A percentile compares a stretch with the other conserved stretches of the same genome.
phyloP scores from a whole-genome alignment of 2,329 filamentous ascomycete species.

The Aspergillus bombycis region DNA sequence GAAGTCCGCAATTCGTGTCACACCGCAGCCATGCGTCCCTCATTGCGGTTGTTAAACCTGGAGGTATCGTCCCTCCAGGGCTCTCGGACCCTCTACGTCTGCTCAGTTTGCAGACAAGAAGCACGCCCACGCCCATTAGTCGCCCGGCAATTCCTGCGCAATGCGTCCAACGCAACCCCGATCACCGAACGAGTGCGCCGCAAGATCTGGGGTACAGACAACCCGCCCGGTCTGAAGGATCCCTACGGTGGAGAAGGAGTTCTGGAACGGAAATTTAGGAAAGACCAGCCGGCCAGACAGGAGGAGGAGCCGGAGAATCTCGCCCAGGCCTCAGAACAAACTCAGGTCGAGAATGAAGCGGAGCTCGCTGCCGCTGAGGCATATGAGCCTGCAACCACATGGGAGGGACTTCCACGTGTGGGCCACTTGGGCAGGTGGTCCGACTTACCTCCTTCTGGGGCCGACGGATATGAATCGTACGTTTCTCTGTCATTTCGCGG shows the following conservation, averaged over 20 bases:
- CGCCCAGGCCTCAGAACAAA: conserved; percentile 16
- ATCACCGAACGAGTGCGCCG: conserved; percentile 51
- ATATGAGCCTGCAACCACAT: conserved; percentile 53
- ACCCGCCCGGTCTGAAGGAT: conserved; percentile 52
- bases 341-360: conserved; percentile 12
- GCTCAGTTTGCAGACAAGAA: conserved; percentile 45
- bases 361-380: conserved; percentile 8
- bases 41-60: conserved; percentile 41
- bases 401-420: conserved; percentile 58
- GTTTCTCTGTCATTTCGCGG: conserved; percentile 21
- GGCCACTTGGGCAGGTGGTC: conserved; percentile 53
- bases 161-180: conserved; percentile 39
- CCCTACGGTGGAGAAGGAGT: conserved; percentile 49
- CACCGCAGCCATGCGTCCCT: conserved; percentile 41
- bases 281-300: conserved; percentile 19
- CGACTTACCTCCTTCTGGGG: conserved; percentile 37
- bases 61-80: conserved; percentile 35
- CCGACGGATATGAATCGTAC: conserved; percentile 48
- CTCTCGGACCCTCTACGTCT: conserved; percentile 39
- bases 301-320: conserved; percentile 20
- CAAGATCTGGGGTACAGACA: conserved; percentile 55
- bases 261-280: conserved; percentile 32
- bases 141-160: conserved; percentile 38
- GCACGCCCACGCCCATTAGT: conserved; percentile 35
- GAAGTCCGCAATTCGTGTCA: conserved; percentile 10